A percentile compares a stretch with the other conserved stretches of the same genome.
phyloP scores from a whole-genome alignment of 2,329 filamentous ascomycete genomes.

The Penicillium expansum region DNA sequence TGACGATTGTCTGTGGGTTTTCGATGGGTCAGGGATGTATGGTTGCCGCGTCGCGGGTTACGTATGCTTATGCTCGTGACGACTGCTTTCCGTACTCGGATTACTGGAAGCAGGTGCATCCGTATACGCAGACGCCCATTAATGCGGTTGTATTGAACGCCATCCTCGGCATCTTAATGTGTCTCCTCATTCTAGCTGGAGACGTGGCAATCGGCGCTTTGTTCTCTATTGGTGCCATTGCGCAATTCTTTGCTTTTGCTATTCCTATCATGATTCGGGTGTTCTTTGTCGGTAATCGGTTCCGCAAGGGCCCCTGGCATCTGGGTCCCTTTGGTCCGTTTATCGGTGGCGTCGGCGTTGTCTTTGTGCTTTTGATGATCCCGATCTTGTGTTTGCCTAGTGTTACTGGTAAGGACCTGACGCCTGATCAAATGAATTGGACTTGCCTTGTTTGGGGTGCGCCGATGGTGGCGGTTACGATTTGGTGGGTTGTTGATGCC shows the following conservation, averaged over 20 bases:
- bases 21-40: constrained; percentile 72
- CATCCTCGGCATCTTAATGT: constrained; percentile 57
- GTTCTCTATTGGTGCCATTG: constrained; percentile 68
- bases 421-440: constrained; percentile 62
- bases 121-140: constrained; percentile 61
- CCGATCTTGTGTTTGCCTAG: constrained; percentile 66
- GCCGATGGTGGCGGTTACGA: constrained; percentile 57
- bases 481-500: constrained; percentile 65
- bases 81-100: constrained; percentile 64
- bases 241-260: constrained; percentile 57
- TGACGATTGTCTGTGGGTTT: constrained; percentile 69
- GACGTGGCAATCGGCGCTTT: constrained; percentile 63
- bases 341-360: constrained; percentile 56
- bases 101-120: constrained; percentile 61
- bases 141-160: constrained; percentile 69
- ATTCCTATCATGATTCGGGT: constrained; percentile 46
- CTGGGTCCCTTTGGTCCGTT: constrained; percentile 59
- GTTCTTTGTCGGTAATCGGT: constrained; percentile 58
- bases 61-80: constrained; percentile 71
- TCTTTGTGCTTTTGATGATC: constrained; percentile 64
- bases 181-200: constrained; percentile 65
- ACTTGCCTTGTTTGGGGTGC: constrained; percentile 65
- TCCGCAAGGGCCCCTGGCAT: constrained; percentile 67
- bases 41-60: constrained; percentile 65
- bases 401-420: constrained; percentile 55